A percentile compares a stretch with the other conserved stretches of the same genome.
phyloP scores from a whole-genome alignment of 768 basidiomycete species.

The Lactarius deliciosus region DNA sequence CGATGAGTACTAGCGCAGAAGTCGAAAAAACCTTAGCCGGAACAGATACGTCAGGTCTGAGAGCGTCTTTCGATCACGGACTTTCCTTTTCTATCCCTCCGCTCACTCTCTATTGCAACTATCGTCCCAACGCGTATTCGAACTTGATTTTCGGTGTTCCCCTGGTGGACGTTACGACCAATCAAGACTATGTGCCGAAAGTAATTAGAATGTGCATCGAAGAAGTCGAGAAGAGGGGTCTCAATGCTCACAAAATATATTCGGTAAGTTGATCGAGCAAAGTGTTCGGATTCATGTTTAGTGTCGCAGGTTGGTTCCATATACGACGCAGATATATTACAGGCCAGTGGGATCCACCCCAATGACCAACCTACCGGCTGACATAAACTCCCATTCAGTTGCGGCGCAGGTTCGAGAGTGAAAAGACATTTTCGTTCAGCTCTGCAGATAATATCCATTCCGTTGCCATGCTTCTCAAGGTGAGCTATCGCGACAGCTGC shows the following conservation, averaged over 20 bases:
- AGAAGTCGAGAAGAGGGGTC: neutral
- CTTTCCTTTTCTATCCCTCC: neutral
- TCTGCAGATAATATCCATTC: neutral
- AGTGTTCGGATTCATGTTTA: neutral
- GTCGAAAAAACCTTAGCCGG: neutral
- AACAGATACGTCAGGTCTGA: neutral
- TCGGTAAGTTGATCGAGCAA: neutral
- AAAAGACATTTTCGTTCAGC: neutral
- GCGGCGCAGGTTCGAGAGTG: neutral
- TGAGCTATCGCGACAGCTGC: neutral
- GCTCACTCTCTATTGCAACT: neutral
- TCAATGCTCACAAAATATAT: neutral
- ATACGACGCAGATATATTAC: neutral
- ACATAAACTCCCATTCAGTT: neutral
- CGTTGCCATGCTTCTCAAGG: conserved; percentile 2
- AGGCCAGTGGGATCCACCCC: neutral
- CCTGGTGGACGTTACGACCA: neutral
- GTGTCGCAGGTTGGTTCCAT: neutral
- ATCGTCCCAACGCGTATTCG: neutral
- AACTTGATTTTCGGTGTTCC: neutral
- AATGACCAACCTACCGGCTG: neutral
- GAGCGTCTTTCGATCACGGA: neutral
- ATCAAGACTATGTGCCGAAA: neutral
- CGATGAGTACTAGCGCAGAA: neutral
- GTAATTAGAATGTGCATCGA: neutral